Base-by-base conservation (phyloP, 352 stramenopile species). In the Thalassiosira mediterranea region DNA sequence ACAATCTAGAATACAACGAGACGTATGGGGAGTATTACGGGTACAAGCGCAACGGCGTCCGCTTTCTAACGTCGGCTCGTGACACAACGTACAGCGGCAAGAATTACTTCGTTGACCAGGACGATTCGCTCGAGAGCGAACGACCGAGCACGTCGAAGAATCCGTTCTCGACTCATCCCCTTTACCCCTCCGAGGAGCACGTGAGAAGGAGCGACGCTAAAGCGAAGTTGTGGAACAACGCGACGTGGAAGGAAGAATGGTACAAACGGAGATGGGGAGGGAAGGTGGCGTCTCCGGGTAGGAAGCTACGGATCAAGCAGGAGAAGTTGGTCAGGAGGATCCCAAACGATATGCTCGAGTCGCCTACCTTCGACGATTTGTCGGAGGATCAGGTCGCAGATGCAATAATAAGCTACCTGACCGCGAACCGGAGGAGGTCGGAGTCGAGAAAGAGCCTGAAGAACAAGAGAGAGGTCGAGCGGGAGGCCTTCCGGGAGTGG, bases 181-280 rank as follows among this genome's bases (percentile, higher is more conserved):
- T 70, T 3, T 52, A 73, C 44, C 68, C 75, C n/a, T 63, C 68
- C 40, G 52, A 71, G 5, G 75, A 83, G 64, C 69, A 83, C 52
- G 47, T 72, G 11, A 46, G 38, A 57, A 61, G 75, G 47, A 79
- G 68, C 17, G 64, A 63, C 19, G 40, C 56, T 8, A 76, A 68
- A 65, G 21, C 46, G 25, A 25, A 37, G 56, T 73, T 79, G n/a
- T 83, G 69, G 61, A 76, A 53, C 38, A 79, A 83, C 63, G 7
- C 58, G 47, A 79, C 68, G 25, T 83, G 75, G 75, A 83, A 70
- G 66, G 49, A 72, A 42, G 5, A 65, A 31, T 83, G 75, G 75
- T 83, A 79, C 47, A 56, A 75, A 32, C 51, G 63, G 38, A 56
- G 75, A 66, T 83, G 75, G 75, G 67, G 31, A 29, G 75, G 70